Evolutionary conservation across 1,284 basidiomycete genomes (phyloP), one percentile per base, ranked within the genome.

Genomic region (Ganoderma resinaceum): DNA sequence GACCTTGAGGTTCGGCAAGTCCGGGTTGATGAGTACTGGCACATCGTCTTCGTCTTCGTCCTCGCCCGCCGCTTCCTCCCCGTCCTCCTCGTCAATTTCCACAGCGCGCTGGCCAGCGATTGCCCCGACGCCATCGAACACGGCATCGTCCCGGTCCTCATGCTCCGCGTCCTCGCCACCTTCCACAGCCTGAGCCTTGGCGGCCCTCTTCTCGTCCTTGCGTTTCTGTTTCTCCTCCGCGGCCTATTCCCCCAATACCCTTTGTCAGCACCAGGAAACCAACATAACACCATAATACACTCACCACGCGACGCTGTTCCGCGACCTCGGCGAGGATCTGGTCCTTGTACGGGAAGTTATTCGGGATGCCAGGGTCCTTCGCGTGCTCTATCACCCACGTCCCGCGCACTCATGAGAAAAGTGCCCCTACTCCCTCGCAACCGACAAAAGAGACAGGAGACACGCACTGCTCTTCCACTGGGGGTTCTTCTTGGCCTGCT

Each of bases 321-420:
- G 91, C 91, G 53, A 96, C 87, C 78, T 99, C 97, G 18, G 95
- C 95, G 53, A 99, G 85, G 68, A 99, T 92, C 81, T 97, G 92
- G 78, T 98, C 97, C 84, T 99, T 99, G 88, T 93, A 98, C 3
- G 97, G 97, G 83, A 97, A 98, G 71, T 91, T 92, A 82, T 94
- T 98, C n/a, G 97, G 97, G 70, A 99, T 97, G 60, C 98, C 98
- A 33, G 94, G 95, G 79, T 99, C 97, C 79, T 91, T 95, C 81
- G 85, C 89, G 79, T 87, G 90, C 85, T 94, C 87, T 87, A 62
- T 12, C 16, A 33, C 33, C 6, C 29, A 12, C 43, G 31, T 16
- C 35, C 58, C 18, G 33, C 29, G 20, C 52, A 37, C 31, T 29
- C 7, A 46, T 63, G 12, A 42, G 43, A 59, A 66, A 43, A 66